Conservation (phyloP, 2,329 filamentous ascomycete species). For the Xylaria sp. region DNA sequence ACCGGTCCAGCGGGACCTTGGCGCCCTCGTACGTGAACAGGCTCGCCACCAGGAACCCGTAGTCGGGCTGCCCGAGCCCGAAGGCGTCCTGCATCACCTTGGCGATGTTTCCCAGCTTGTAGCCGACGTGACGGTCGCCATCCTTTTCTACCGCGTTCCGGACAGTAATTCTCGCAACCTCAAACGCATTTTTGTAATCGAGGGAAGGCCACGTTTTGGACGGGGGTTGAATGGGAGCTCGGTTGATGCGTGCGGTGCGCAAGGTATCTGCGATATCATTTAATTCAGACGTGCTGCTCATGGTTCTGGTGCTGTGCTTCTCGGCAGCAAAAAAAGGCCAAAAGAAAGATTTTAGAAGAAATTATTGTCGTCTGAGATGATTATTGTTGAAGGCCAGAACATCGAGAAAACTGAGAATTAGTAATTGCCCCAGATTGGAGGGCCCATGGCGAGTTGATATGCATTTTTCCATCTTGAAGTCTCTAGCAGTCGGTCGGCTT, state of each 20-base stretch:
- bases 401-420: too few relatives aligned
- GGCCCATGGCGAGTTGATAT: too few relatives aligned
- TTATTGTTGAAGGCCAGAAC: too few relatives aligned
- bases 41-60: constrained; percentile 33
- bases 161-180: constrained; percentile 28
- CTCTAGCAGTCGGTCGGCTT: too few relatives aligned
- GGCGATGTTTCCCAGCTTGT: constrained; percentile 37
- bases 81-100: constrained; percentile 37
- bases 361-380: too few relatives aligned
- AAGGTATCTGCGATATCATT: constrained; percentile 16
- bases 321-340: too few relatives aligned
- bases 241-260: constrained; percentile 24
- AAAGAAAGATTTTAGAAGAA: too few relatives aligned
- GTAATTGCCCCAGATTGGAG: too few relatives aligned
- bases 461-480: too few relatives aligned
- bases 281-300: neutral
- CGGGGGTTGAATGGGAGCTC: constrained; percentile 26
- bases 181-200: constrained; percentile 27
- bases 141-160: constrained; percentile 22
- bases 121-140: constrained; percentile 32
- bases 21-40: constrained; percentile 32
- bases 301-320: too few relatives aligned
- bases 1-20: constrained; percentile 22
- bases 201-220: constrained; percentile 26
- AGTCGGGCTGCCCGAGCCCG: constrained; percentile 34